Base-by-base conservation (phyloP, 192 early-diverging fungal species). In the Backusella parvicylindrica region DNA sequence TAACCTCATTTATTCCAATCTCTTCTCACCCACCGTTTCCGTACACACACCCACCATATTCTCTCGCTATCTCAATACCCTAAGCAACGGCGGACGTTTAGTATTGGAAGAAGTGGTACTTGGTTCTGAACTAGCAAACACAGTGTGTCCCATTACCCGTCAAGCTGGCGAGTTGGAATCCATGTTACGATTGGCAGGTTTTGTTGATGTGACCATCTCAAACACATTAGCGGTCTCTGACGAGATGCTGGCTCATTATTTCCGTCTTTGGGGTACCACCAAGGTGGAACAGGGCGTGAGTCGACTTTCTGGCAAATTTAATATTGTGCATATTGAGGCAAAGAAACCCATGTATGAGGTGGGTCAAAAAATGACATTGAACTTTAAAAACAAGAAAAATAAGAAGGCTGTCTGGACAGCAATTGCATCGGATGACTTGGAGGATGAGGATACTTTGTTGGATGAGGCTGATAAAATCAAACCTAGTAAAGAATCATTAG, bases 311-410 rank as follows among this genome's bases (percentile, higher is more conserved):
- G 85, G 86, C 30, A 81, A 84, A 60, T 83, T 90, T 73, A 56
- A 78, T 70, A 31, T 86, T 28, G 87, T 85, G 13, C 76, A 84
- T 31, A 84, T 88, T 40, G 74, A 74, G 15, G 92, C 91, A 43
- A 87, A 90, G 75, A 95, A 94, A 83, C 96, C 96, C 2, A 82
- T 81, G 1, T 97, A 97, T 81, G 91, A 95, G 63, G 88, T 97
- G 1, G 98, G 98, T 5, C 91, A 91, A 64, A 91, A 91, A 32
- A 88, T 92, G 18, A 92, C 91, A 49, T 80, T 98, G 64, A 86
- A 90, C 7, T 96, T 96, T 87, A 89, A 86, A 32, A 93, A 90
- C 65, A 96, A 94, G 85, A 85, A 71, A 72, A 71, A 31, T n/a
- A 56, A 70, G 23, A 72, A 73, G 65, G 63, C 83, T 28, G 82